Evolutionary conservation across 768 basidiomycete genomes (phyloP).

Genomic region (Boletus pseudo-olivaceus): DNA sequence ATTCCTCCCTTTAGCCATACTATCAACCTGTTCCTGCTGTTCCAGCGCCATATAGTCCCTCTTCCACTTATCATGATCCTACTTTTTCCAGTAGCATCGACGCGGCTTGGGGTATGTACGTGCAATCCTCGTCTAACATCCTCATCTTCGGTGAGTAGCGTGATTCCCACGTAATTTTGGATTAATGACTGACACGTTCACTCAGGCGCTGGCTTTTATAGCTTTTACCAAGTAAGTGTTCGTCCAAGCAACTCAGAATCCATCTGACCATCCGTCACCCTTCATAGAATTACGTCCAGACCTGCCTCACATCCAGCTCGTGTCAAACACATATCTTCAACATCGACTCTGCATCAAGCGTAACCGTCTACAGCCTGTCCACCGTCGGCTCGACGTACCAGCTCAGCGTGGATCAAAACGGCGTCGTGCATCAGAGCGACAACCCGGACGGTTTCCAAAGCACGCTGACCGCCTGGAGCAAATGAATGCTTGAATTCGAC

Average conservation of each 20-base stretch:
- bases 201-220: constrained; percentile 48
- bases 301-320: constrained; percentile 32
- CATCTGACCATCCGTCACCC: background rate
- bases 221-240: constrained; percentile 40
- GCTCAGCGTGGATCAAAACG: constrained; percentile 35
- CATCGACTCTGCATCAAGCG: constrained; percentile 36
- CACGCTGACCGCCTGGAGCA: constrained; percentile 27
- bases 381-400: constrained; percentile 42
- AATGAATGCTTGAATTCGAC: background rate
- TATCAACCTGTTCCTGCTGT: constrained; percentile 45
- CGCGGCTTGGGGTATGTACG: constrained; percentile 14
- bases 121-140: constrained; percentile 37
- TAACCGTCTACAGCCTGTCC: constrained; percentile 42
- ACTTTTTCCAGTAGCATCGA: constrained; percentile 13
- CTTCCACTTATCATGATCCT: constrained; percentile 38
- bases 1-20: constrained; percentile 36
- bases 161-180: constrained; percentile 24
- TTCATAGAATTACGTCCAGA: constrained; percentile 35
- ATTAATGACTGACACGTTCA: constrained; percentile 21
- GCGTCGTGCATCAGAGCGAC: constrained; percentile 32
- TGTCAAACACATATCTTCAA: constrained; percentile 45
- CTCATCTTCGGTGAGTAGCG: constrained; percentile 37
- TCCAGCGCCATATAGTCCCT: constrained; percentile 40
- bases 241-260: no score
- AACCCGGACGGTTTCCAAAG: constrained; percentile 42